These are phyloP conservation scores for Tanacetum coccineum DNA, from an alignment of 129 eudicot species.

Conservation along the genomic window DNA sequence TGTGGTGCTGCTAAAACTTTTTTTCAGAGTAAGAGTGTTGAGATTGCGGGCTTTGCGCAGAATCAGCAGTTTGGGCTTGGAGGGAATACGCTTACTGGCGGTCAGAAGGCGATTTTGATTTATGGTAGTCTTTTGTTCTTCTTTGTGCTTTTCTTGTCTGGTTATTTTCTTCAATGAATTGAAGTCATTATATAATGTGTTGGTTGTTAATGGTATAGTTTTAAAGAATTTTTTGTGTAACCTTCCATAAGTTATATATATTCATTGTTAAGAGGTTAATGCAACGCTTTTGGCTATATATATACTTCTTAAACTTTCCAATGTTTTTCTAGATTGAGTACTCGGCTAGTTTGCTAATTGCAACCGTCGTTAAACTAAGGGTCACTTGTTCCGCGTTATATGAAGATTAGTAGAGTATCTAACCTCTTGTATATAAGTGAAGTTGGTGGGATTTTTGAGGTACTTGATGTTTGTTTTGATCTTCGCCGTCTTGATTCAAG, in stretches of 20 bases:
- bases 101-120: constrained; percentile 79
- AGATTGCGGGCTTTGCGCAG: constrained; percentile 97
- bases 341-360: too few relatives aligned
- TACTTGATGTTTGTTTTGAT: too few relatives aligned
- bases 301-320: not conserved
- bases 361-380: too few relatives aligned
- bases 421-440: too few relatives aligned
- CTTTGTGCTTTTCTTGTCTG: constrained; percentile 82
- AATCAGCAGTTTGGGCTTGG: constrained; percentile 94
- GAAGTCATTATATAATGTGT: not conserved
- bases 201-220: constrained; percentile 19
- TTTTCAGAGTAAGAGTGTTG: constrained; percentile 90
- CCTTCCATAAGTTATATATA: constrained; percentile 5
- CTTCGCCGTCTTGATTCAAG: too few relatives aligned
- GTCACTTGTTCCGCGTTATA: too few relatives aligned
- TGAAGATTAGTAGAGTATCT: too few relatives aligned
- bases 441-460: too few relatives aligned
- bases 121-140: constrained; percentile 75
- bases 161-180: constrained; percentile 79
- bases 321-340: not conserved
- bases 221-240: constrained; percentile 18
- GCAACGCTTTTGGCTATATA: not conserved
- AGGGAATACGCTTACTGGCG: constrained; percentile 82
- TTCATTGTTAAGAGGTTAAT: constrained; percentile 6
- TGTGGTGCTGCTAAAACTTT: constrained; percentile 96